Evolutionary conservation across 805 yeast genomes (phyloP), one percentile per base, ranked within the genome.

Genomic region (Trichomonascus vanleenenianus): DNA sequence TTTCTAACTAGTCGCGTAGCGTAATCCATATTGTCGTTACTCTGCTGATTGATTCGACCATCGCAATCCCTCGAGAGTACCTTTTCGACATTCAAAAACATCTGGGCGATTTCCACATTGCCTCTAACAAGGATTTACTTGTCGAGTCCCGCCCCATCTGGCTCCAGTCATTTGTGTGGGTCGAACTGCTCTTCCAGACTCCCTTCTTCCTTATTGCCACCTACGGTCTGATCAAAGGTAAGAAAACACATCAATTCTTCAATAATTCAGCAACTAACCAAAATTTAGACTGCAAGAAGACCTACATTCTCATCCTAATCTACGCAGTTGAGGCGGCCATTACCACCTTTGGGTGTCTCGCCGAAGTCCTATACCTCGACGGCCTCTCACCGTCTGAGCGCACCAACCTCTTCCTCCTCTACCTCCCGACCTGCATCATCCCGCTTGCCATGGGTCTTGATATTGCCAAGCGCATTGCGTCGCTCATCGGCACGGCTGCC

Each of bases 251-350:
- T n/a, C n/a, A n/a, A n/a, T n/a, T n/a, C n/a, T n/a, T n/a, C n/a
- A n/a, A n/a, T n/a, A n/a, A n/a, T n/a, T n/a, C n/a, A n/a, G n/a
- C n/a, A n/a, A 8, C 27, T 22, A 22, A 22, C 27, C 27, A 4
- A n/a, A n/a, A 5, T 22, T 4, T 22, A 22, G 62, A 51, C 18
- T 12, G 30, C 12, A 20, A 25, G 19, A 37, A 37, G 15, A 57
- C 68, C 14, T 71, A 71, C 46, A 62, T 66, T 19, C 71, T 69
- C 58, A 61, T 81, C 52, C 65, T 77, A 11, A 56, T 81, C 4
- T 91, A 93, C 62, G 96, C 91, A 2, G 74, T 84, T 55, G 87
- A 86, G 57, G 97, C 97, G 0, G 67, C 82, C 3, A 67, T 83
- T 43, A 87, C 96, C 3, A 87, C 96, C 0, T 61, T 80, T 32